Evolutionary conservation across 2,329 filamentous ascomycete genomes (phyloP).

Genomic region (Exophiala spinifera): DNA sequence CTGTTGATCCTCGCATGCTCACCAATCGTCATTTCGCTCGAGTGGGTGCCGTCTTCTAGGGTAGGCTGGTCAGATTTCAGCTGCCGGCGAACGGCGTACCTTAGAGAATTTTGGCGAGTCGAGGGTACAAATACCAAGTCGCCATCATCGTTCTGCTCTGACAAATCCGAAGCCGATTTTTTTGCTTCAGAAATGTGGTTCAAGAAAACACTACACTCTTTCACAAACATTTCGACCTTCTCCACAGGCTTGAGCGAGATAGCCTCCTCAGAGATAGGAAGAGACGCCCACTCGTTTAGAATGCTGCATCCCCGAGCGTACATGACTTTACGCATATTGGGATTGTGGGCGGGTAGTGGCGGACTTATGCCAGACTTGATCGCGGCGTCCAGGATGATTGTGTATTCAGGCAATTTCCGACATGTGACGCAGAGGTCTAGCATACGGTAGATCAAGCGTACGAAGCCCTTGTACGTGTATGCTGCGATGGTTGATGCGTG

Average conservation of each 20-base stretch:
- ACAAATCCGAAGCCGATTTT: background rate
- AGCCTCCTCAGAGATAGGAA: conserved; percentile 10
- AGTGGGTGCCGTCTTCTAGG: background rate
- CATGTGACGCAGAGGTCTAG: conserved; percentile 27
- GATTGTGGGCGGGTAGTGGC: conserved; percentile 5
- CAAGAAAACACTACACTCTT: conserved; percentile 9
- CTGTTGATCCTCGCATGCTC: conserved; percentile 9
- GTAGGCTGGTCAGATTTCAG: background rate
- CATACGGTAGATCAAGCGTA: conserved; percentile 25
- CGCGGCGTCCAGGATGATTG: conserved; percentile 21
- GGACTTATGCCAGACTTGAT: conserved; percentile 18
- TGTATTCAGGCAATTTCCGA: conserved; percentile 22
- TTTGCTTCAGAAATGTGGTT: conserved; percentile 4
- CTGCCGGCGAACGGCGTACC: conserved; percentile 10
- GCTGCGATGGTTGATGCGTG: conserved; percentile 18
- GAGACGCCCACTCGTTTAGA: conserved; percentile 19
- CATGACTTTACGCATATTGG: conserved; percentile 11
- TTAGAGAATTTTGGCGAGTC: background rate
- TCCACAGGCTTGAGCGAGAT: background rate
- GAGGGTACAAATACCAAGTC: conserved; percentile 10
- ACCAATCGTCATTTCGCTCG: background rate
- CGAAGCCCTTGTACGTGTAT: conserved; percentile 12
- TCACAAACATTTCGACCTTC: conserved; percentile 13
- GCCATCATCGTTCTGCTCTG: background rate
- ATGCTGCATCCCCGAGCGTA: conserved; percentile 18